Base-by-base conservation (phyloP, 441 rosid species). In the Croton setiger region DNA sequence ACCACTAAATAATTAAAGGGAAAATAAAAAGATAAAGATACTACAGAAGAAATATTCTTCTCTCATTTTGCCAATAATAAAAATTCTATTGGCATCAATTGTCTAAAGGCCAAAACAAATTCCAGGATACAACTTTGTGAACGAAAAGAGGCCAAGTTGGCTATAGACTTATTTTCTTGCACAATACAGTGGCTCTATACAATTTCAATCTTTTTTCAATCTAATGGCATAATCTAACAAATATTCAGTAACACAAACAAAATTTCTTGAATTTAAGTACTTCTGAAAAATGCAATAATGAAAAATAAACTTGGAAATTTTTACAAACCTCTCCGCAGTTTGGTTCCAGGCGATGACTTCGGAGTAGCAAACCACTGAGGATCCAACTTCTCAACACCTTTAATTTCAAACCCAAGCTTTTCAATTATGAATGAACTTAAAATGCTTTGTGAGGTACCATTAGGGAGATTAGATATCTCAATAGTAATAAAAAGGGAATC, bases 361-460 rank as follows among this genome's bases (percentile, higher is more conserved):
- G 77, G 96, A 54, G 94, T 86, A 23, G 92, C 82, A 69, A 84
- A 94, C 98, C 94, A 94, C 59, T 90, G 94, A 73, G 75, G 33
- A 58, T 94, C 98, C 85, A 92, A 82, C 77, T 88, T 92, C 84
- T 92, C 86, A 2, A 94, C 78, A 60, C 98, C 99, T 82, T 82
- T 92, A 4, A 92, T 77, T 72, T 92, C 97, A 74, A 94, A 87
- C 53, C 94, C 82, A 78, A 94, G 92, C 76, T 76, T 87, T 69
- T 87, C 94, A 41, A 92, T 74, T 70, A 94, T 78, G 20, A 94
- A 60, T 0, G 89, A 85, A 68, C 80, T 79, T 48, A 53, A 64
- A 60, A 15, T 44, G 41, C 64, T 80, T 55, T 66, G 78, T 23
- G 47, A 70, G 58, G 60, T 59, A 70, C 53, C 78, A 39, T 15